phyloP scores from a whole-genome alignment of 2,329 filamentous ascomycete genomes.

The Pseudonectria foliicola region DNA sequence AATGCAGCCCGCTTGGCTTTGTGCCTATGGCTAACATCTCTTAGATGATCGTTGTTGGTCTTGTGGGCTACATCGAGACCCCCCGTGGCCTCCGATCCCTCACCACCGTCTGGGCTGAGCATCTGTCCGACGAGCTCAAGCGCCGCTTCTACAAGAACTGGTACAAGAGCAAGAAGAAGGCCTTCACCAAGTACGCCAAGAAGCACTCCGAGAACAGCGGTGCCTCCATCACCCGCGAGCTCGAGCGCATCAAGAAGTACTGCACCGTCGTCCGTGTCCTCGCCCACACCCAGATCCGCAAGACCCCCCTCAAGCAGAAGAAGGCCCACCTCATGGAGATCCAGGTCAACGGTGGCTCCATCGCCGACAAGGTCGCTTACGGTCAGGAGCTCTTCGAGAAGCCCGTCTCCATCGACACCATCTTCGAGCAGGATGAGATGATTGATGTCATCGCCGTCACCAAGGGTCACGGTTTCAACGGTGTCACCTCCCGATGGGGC shows the following conservation, averaged over 20 bases:
- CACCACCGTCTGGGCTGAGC: constrained; percentile 99
- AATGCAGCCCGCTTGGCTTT: constrained; percentile 75
- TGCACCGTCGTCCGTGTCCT: constrained; percentile 98
- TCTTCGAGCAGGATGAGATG: constrained; percentile 99
- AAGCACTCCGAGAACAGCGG: constrained; percentile 94
- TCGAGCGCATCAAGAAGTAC: constrained; percentile 99
- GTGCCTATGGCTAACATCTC: constrained; percentile 65
- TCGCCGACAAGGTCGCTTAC: constrained; percentile 96
- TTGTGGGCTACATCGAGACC: constrained; percentile 99
- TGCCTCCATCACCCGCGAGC: constrained; percentile 86
- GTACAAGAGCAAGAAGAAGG: constrained; percentile 99
- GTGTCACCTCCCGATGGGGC: constrained; percentile 97
- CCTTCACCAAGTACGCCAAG: constrained; percentile 99
- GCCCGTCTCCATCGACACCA: constrained; percentile 82
- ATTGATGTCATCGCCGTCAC: constrained; percentile 99
- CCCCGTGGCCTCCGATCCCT: constrained; percentile 98
- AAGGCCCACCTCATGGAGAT: constrained; percentile 99
- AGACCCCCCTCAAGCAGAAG: constrained; percentile 99
- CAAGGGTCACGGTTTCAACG: constrained; percentile 98
- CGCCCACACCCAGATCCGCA: constrained; percentile 98
- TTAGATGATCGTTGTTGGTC: constrained; percentile 99
- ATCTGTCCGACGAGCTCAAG: constrained; percentile 97
- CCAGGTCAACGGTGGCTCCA: constrained; percentile 95
- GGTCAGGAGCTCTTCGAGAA: constrained; percentile 97
- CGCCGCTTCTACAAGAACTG: constrained; percentile 99